Conservation (phyloP, 2,329 filamentous ascomycete species). For the Penicillium sp. region DNA sequence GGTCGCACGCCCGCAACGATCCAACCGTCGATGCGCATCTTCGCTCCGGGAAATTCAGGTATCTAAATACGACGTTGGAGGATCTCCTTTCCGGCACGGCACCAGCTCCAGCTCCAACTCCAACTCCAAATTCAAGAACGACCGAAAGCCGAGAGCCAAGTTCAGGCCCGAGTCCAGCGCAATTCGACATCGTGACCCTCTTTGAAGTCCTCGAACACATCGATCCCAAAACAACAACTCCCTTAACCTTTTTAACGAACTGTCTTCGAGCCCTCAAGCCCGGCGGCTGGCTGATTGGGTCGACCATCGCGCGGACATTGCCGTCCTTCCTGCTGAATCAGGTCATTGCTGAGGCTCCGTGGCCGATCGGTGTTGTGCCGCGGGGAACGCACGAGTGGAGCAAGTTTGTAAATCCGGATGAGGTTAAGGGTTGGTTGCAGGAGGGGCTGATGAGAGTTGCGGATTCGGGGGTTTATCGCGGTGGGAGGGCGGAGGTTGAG, state of each 20-base stretch:
- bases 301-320: slow-evolving; percentile 87
- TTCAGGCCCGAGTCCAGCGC: not conserved
- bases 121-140: not conserved
- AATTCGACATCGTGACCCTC: slow-evolving; percentile 75
- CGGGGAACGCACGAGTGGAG: slow-evolving; percentile 92
- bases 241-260: slow-evolving; percentile 61
- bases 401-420: slow-evolving; percentile 87
- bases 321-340: slow-evolving; percentile 90
- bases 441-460: slow-evolving; percentile 51
- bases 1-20: slow-evolving; percentile 69
- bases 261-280: slow-evolving; percentile 66
- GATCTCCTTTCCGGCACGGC: slow-evolving; percentile 26
- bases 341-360: slow-evolving; percentile 79
- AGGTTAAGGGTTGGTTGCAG: slow-evolving; percentile 50
- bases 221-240: slow-evolving; percentile 67
- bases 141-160: not conserved
- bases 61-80: slow-evolving; percentile 75
- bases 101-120: slow-evolving; percentile 8
- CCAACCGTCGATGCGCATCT: slow-evolving; percentile 56
- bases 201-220: slow-evolving; percentile 98
- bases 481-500: slow-evolving; percentile 28
- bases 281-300: slow-evolving; percentile 88
- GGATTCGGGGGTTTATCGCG: slow-evolving; percentile 24
- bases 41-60: slow-evolving; percentile 59
- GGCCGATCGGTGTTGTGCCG: slow-evolving; percentile 69